Base-by-base conservation (phyloP, 2,329 filamentous ascomycete genomes). In the Aureobasidium zeae region DNA sequence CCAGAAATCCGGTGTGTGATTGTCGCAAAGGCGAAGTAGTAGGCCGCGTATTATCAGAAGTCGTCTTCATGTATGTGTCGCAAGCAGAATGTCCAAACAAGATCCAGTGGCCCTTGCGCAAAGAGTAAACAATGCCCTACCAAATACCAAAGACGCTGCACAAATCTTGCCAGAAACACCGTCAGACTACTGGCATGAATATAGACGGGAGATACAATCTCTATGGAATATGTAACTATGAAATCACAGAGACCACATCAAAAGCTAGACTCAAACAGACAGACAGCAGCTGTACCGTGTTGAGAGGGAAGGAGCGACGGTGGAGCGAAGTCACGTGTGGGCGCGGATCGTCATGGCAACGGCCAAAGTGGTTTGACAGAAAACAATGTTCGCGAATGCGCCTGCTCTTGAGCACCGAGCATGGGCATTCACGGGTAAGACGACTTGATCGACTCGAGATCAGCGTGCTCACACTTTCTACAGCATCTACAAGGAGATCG, bases 401-500 rank as follows among this genome's bases (percentile, higher is more conserved):
- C n/a, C n/a, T n/a, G n/a, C n/a, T n/a, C n/a, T n/a, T 32, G 24
- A 42, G 35, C 24, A 45, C 13, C 7, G 21, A 29, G 22, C 33
- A 58, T 56, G 52, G 52, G 55, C 26, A 57, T 57, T 13, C 50
- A 54, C 44, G 55, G 55, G 54, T 55, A 47, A 38, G 46, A 10
- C 7, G 13, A 13, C 2, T 1, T 2, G 22, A 22, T 13, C 8
- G 2, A 3, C 2, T 31, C 44, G 13, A 10, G 44, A 11, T 9
- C 6, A 36, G 15, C 26, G 13, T 17, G 9, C 36, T 33, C 9
- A 46, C 31, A 60, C 30, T n/a, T 5, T 31, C 31, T 45, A 42
- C 52, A 94, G 89, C 12, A 85, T 98, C 43, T 91, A 94, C 65
- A 82, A 83, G 57, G 86, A 94, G 62, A 84, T 98, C 53, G 88